These are phyloP conservation scores for Amyloporia xantha DNA, from an alignment of 768 basidiomycete species.

Conservation along the genomic window DNA sequence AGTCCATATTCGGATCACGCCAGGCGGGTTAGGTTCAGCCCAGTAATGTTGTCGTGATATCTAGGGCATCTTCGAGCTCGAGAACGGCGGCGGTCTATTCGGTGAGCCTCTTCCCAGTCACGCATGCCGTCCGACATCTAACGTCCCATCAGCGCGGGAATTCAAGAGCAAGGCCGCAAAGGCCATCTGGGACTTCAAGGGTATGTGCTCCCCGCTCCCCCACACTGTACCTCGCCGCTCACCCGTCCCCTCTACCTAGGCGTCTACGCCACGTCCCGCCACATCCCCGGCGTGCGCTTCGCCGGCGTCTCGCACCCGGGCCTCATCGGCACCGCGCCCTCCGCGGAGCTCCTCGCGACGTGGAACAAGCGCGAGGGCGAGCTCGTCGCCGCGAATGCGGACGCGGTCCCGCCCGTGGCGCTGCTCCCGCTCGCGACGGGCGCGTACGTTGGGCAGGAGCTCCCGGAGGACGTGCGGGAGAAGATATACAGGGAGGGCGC, in stretches of 20 bases:
- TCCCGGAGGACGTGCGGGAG: constrained; percentile 36
- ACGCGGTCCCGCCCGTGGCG: constrained; percentile 58
- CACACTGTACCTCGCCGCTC: no score
- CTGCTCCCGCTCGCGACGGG: constrained; percentile 54
- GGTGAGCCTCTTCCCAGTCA: constrained; percentile 27
- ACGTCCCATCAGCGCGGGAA: constrained; percentile 40
- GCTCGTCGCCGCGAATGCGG: constrained; percentile 47
- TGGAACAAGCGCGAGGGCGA: constrained; percentile 72
- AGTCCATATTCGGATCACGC: no score
- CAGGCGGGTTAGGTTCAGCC: no score
- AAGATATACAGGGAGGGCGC: constrained; percentile 64
- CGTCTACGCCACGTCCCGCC: constrained; percentile 65
- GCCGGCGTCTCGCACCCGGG: constrained; percentile 75
- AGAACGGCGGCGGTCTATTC: constrained; percentile 69
- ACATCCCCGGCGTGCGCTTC: constrained; percentile 75
- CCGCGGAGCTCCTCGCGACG: constrained; percentile 59
- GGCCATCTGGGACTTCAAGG: constrained; percentile 77
- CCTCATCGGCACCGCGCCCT: constrained; percentile 72
- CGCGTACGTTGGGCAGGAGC: constrained; percentile 64
- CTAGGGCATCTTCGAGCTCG: constrained; percentile 67
- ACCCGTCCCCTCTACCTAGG: no score
- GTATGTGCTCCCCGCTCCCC: constrained; percentile 64
- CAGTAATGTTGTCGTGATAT: background rate
- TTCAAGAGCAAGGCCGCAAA: constrained; percentile 69
- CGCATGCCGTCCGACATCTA: background rate